A percentile compares a stretch with the other conserved stretches of the same genome.
phyloP scores from a whole-genome alignment of 1,284 basidiomycete species.

The Filobasidium uniguttulatum region DNA sequence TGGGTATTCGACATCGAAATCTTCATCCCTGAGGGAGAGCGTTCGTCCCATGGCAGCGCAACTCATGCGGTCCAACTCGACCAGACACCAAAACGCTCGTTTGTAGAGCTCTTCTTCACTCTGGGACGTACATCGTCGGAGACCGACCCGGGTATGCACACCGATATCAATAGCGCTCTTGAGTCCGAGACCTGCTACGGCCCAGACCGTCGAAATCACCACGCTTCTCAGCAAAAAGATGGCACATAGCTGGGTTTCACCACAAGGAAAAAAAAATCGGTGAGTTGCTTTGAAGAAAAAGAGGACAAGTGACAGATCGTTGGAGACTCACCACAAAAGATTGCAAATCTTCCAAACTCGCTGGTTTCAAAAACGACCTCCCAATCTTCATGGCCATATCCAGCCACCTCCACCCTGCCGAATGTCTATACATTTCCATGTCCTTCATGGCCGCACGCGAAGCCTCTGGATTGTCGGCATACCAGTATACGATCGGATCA shows the following conservation, averaged over 20 bases:
- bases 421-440: slow-evolving; percentile 38
- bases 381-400: slow-evolving; percentile 48
- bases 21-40: slow-evolving; percentile 69
- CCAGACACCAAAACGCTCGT: slow-evolving; percentile 59
- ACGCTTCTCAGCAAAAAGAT: slow-evolving; percentile 46
- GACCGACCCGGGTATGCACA: slow-evolving; percentile 30
- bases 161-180: slow-evolving; percentile 46
- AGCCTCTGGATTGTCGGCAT: slow-evolving; percentile 28
- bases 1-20: slow-evolving; percentile 64
- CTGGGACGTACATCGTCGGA: slow-evolving; percentile 25
- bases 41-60: slow-evolving; percentile 64
- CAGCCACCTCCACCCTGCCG: slow-evolving; percentile 63
- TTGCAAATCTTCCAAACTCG: slow-evolving; percentile 62
- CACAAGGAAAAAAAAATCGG: slow-evolving; percentile 21
- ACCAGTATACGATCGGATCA: slow-evolving; percentile 47
- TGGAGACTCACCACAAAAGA: slow-evolving; percentile 41
- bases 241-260: slow-evolving; percentile 37
- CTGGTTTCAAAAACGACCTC: slow-evolving; percentile 43
- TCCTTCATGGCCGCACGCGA: slow-evolving; percentile 27
- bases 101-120: slow-evolving; percentile 56
- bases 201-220: slow-evolving; percentile 57
- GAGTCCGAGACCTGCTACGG: slow-evolving; percentile 54
- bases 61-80: slow-evolving; percentile 41
- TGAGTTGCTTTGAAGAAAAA: slow-evolving; percentile 2
- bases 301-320: not conserved